Base-by-base conservation (phyloP, 257 asterid species). In the Solanum ossicruentum region DNA sequence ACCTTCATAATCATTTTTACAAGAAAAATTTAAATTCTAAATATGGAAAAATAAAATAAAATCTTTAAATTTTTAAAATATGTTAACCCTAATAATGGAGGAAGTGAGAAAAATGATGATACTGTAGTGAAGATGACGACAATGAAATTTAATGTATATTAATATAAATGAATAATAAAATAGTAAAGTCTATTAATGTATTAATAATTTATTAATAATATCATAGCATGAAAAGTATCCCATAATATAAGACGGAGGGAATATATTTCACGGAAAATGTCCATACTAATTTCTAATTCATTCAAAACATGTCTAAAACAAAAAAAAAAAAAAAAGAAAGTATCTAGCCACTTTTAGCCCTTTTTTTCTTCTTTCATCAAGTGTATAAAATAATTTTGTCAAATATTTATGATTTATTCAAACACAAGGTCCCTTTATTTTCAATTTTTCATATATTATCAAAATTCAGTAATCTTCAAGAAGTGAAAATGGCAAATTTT, bases 401-500 rank as follows among this genome's bases (percentile, higher is more conserved):
- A 67, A 32, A 67, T 67, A 67, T 67, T 13, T 66, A 32, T 66
- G 73, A 66, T 0, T 32, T 8, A 7, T 21, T 75, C 61, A 75
- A 75, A 21, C 60, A 49, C 1, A 3, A 21, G 39, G 15, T 21
- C 60, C 60, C 21, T 47, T 49, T 8, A 15, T 51, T 15, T 75
- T n/a, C n/a, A n/a, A n/a, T n/a, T n/a, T n/a, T n/a, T 75, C 60
- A 23, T 32, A 58, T 47, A 75, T 21, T 36, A 13, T 26, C 58
- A 47, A 16, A 16, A 73, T 73, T 73, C 81, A 3, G 60, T 20
- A 71, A 71, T 32, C 7, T 77, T 16, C 63, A 77, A 49, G 15
- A 23, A 77, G 82, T 77, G 84, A 18, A 81, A 88, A 91, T 93
- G 98, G 93, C 96, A 11, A 91, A 89, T 81, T 89, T 88, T 45